Conservation (phyloP, 2,329 filamentous ascomycete species). For the Coniella vitis region DNA sequence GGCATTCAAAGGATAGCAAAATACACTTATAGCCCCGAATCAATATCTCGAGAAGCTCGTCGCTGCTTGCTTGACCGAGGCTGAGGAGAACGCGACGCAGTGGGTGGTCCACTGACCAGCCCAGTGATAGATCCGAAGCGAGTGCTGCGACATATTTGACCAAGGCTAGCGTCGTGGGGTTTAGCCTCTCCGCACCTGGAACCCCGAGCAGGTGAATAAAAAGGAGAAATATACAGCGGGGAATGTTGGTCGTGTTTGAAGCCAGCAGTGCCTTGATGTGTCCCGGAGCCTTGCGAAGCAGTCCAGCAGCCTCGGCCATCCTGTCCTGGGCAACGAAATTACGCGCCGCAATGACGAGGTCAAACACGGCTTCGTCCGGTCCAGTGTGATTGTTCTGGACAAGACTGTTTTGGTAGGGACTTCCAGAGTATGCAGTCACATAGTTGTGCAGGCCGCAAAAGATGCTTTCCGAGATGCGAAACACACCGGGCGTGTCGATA, state of each 20-base stretch:
- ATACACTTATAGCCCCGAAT: conserved; percentile 11
- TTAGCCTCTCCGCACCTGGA: conserved; percentile 1
- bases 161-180: conserved; percentile 5
- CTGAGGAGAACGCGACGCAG: conserved; percentile 7
- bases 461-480: conserved; percentile 12
- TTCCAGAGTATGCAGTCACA: conserved; percentile 6
- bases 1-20: conserved; percentile 8
- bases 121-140: conserved; percentile 1
- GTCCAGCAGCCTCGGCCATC: conserved; percentile 8
- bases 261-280: conserved; percentile 6
- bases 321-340: conserved; percentile 8
- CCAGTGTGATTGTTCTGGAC: not conserved
- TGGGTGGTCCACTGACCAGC: conserved; percentile 13
- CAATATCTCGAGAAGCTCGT: conserved; percentile 8
- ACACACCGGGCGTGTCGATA: conserved; percentile 9
- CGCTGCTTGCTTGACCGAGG: conserved; percentile 6
- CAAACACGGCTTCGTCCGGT: not conserved
- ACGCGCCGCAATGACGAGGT: conserved; percentile 10
- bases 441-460: conserved; percentile 13
- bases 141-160: conserved; percentile 9
- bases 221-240: conserved; percentile 10
- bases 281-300: conserved; percentile 7
- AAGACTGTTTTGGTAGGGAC: not conserved
- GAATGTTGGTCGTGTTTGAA: conserved; percentile 6
- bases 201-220: conserved; percentile 11